Conservation (phyloP, 169 alveolate genomes). For the Blepharisma undulans region DNA sequence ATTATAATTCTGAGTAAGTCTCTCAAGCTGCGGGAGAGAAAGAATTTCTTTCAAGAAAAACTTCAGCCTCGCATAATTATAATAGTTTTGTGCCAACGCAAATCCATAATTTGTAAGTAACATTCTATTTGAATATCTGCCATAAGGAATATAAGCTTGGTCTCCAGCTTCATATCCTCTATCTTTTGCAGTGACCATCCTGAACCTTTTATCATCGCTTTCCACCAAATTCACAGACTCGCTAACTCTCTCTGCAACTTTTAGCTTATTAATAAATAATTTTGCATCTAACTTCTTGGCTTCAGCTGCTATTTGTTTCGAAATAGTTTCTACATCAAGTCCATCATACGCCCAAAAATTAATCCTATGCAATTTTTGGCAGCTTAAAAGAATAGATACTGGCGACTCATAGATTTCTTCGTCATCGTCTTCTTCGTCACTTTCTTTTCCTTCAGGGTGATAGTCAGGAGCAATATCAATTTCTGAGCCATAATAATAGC, state of each 20-base stretch:
- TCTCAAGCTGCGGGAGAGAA: neutral
- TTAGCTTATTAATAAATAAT: neutral
- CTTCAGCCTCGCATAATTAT: slow-evolving; percentile 22
- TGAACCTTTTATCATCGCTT: neutral
- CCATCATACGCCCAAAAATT: neutral
- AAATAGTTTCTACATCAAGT: neutral
- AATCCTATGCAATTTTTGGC: neutral
- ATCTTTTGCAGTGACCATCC: neutral
- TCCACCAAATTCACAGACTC: neutral
- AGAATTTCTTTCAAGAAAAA: neutral
- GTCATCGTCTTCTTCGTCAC: slow-evolving; percentile 11
- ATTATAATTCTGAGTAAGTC: neutral
- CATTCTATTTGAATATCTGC: slow-evolving; percentile 27
- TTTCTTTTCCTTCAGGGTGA: neutral
- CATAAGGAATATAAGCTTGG: slow-evolving; percentile 27
- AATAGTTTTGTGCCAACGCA: slow-evolving; percentile 15
- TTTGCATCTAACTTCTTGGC: neutral
- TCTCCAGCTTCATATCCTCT: slow-evolving; percentile 19
- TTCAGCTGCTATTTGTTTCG: neutral
- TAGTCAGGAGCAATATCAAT: neutral
- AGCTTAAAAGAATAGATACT: neutral
- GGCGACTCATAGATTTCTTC: neutral
- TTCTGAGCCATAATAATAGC: slow-evolving; percentile 6
- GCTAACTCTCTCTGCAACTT: neutral
- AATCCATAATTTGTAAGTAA: slow-evolving; percentile 32